Percentiles rank a stretch among this genome's conserved stretches.
Conservation (phyloP, 2,329 filamentous ascomycete species). For the Ascosphaera acerosa region DNA sequence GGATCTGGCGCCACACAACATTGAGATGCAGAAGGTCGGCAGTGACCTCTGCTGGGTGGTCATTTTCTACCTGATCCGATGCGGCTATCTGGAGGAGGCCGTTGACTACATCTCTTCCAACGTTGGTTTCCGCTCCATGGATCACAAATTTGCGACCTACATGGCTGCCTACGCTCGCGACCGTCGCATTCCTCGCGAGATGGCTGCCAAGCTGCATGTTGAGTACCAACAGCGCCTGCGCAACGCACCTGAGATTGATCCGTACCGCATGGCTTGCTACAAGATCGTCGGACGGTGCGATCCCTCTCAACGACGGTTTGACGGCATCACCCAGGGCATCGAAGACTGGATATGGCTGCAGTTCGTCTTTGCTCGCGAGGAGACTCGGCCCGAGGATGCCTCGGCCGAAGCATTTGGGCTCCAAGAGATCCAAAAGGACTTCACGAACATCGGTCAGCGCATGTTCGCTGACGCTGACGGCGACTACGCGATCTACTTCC, state of each 20-base stretch:
- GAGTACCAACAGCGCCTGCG: constrained; percentile 70
- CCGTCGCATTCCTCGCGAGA: constrained; percentile 46
- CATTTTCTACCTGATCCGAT: constrained; percentile 72
- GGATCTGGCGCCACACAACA: constrained; percentile 59
- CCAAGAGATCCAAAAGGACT: constrained; percentile 48
- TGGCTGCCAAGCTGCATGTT: constrained; percentile 69
- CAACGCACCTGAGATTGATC: constrained; percentile 71
- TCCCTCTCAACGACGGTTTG: constrained; percentile 29
- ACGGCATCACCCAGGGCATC: constrained; percentile 31
- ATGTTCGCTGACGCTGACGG: constrained; percentile 70
- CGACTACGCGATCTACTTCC: constrained; percentile 75
- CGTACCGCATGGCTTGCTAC: constrained; percentile 91
- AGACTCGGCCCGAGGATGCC: constrained; percentile 33
- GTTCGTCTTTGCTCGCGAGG: constrained; percentile 36
- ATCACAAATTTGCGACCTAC: constrained; percentile 72
- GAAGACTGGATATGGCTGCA: constrained; percentile 45
- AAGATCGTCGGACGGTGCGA: constrained; percentile 75
- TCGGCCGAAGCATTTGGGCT: constrained; percentile 37
- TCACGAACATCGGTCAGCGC: constrained; percentile 69
- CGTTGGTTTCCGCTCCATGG: constrained; percentile 64
- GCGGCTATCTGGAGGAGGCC: constrained; percentile 63
- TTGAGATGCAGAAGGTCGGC: constrained; percentile 52
- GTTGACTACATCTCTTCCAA: constrained; percentile 63
- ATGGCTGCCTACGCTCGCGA: constrained; percentile 66
- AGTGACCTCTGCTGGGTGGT: constrained; percentile 83